These are phyloP conservation scores for Mortierella polycephala DNA, from an alignment of 371 early-diverging fungal genomes.

Conservation along the genomic window DNA sequence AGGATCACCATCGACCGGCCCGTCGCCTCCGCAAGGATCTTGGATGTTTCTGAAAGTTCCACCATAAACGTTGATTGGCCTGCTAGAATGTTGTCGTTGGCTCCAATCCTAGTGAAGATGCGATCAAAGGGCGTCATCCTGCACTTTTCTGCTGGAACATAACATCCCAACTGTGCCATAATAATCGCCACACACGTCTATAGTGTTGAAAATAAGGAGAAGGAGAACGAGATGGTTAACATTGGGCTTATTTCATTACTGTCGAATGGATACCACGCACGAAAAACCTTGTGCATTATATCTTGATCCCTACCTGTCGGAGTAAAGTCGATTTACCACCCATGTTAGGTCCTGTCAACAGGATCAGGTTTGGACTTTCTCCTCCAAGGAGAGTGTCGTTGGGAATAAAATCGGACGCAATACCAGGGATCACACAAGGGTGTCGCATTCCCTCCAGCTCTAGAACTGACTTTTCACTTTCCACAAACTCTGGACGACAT, in stretches of 20 bases:
- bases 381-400: constrained; percentile 91
- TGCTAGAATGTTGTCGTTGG: constrained; percentile 96
- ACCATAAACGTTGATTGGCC: constrained; percentile 99
- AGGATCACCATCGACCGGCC: constrained; percentile 96
- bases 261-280: too few relatives aligned
- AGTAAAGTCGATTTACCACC: constrained; percentile 97
- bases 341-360: constrained; percentile 99
- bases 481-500: constrained; percentile 85
- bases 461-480: constrained; percentile 67
- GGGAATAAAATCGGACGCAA: constrained; percentile 88
- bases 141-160: constrained; percentile 91
- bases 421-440: constrained; percentile 80
- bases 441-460: constrained; percentile 88
- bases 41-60: constrained; percentile 96
- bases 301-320: constrained; percentile 70
- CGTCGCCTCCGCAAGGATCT: constrained; percentile 95
- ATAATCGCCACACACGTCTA: constrained; percentile 96
- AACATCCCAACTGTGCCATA: constrained; percentile 98
- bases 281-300: too few relatives aligned
- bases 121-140: constrained; percentile 92
- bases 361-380: constrained; percentile 76
- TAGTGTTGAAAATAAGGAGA: background rate
- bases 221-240: background rate
- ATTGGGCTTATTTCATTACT: too few relatives aligned
- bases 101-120: constrained; percentile 98